Percentiles rank a stretch among this genome's conserved stretches.
Conservation (phyloP, 2,329 filamentous ascomycete genomes). For the Calonectria pseudoreteaudii region DNA sequence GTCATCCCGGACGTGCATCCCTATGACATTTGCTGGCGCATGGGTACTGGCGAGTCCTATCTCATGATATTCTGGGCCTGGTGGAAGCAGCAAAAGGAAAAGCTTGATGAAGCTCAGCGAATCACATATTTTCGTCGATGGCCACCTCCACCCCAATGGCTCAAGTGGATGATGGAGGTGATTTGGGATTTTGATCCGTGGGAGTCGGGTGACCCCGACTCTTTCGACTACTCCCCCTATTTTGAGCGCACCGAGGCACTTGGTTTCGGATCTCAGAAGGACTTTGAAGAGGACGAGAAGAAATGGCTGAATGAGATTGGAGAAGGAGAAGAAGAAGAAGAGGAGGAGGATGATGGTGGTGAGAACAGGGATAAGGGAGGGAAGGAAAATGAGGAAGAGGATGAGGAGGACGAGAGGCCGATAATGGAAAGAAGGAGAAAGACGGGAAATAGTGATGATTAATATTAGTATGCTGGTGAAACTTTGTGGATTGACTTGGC, state of each 20-base stretch:
- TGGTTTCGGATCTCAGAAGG: background rate
- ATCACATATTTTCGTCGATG: background rate
- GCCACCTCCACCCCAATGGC: background rate
- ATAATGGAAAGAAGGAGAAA: background rate
- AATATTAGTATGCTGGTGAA: background rate
- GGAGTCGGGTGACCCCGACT: background rate
- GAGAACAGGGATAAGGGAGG: no score
- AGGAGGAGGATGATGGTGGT: background rate
- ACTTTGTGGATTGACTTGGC: no score
- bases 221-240: background rate
- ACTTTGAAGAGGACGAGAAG: background rate
- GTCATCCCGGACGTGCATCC: background rate
- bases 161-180: background rate
- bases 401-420: no score
- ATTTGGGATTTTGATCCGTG: constrained; percentile 1
- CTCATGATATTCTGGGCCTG: background rate
- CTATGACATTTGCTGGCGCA: background rate
- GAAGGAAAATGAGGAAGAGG: background rate
- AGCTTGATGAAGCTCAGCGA: background rate
- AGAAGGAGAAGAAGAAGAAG: background rate
- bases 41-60: background rate
- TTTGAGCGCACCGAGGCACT: background rate
- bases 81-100: background rate
- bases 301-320: background rate
- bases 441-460: background rate